phyloP scores from a whole-genome alignment of 768 basidiomycete species.

The Calocera viscosa region DNA sequence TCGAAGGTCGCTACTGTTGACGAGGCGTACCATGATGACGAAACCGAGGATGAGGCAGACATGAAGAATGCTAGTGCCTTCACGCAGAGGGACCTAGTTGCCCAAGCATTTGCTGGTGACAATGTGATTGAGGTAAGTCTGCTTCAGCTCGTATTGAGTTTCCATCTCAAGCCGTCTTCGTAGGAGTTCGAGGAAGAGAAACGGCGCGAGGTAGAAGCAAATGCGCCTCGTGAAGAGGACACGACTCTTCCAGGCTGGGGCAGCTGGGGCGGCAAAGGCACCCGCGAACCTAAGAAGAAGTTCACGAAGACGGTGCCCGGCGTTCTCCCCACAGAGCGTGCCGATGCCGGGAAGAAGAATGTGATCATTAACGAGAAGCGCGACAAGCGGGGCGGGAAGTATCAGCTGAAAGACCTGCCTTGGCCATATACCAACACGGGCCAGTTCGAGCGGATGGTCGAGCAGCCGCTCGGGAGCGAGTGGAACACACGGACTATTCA shows the following conservation, averaged over 20 bases:
- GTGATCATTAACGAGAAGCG: constrained; percentile 93
- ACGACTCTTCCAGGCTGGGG: constrained; percentile 95
- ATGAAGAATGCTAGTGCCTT: constrained; percentile 46
- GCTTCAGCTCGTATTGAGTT: not conserved
- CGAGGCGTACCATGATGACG: constrained; percentile 37
- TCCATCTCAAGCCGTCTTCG: not conserved
- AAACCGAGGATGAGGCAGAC: constrained; percentile 56
- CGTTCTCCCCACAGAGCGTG: constrained; percentile 61
- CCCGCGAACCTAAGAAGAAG: constrained; percentile 35
- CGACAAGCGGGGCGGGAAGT: constrained; percentile 87
- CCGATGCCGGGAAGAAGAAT: constrained; percentile 72
- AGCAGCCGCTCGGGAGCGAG: constrained; percentile 70
- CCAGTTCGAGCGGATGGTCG: constrained; percentile 80
- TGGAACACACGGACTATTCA: constrained; percentile 86
- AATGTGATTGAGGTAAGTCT: constrained; percentile 73
- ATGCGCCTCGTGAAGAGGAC: constrained; percentile 80
- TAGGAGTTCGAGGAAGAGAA: constrained; percentile 84
- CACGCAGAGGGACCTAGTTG: constrained; percentile 83
- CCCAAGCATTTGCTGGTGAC: constrained; percentile 91
- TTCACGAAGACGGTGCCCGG: constrained; percentile 75
- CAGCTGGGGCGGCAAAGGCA: constrained; percentile 78
- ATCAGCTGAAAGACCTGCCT: constrained; percentile 80
- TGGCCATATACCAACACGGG: constrained; percentile 88
- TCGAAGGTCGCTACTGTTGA: constrained; percentile 22
- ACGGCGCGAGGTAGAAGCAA: constrained; percentile 63